Conservation (phyloP, 805 yeast genomes). For the Myxozyma monticola region DNA sequence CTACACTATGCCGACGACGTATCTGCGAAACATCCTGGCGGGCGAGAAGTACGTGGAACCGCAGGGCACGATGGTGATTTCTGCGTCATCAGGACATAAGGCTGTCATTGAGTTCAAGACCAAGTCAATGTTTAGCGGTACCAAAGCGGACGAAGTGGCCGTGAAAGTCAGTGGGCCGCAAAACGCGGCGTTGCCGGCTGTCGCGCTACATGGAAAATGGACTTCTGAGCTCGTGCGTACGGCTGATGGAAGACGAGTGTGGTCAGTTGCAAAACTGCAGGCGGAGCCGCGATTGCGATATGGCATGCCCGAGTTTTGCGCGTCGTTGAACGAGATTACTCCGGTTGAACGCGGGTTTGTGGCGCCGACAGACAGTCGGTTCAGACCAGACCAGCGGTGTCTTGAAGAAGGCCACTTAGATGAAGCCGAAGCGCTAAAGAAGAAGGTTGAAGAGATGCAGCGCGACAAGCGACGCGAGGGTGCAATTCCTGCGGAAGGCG, state of each 20-base stretch:
- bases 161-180: constrained; percentile 45
- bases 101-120: constrained; percentile 74
- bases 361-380: constrained; percentile 86
- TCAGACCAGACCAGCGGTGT: constrained; percentile 77
- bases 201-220: constrained; percentile 70
- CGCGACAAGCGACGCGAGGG: constrained; percentile 63
- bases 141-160: constrained; percentile 65
- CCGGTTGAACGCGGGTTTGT: constrained; percentile 60
- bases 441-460: constrained; percentile 73
- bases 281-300: constrained; percentile 61
- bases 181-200: constrained; percentile 41
- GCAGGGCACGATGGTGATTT: constrained; percentile 61
- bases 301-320: constrained; percentile 84
- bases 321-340: constrained; percentile 78
- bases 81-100: constrained; percentile 61
- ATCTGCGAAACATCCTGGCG: constrained; percentile 83
- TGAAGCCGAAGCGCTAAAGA: constrained; percentile 69
- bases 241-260: constrained; percentile 41
- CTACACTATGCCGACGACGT: constrained; percentile 81
- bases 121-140: constrained; percentile 79
- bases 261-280: constrained; percentile 72
- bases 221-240: constrained; percentile 58
- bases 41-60: constrained; percentile 97
- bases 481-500: constrained; percentile 25
- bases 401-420: constrained; percentile 72